Base-by-base conservation (phyloP, 1,139 yeast genomes). In the Candida sp. region DNA sequence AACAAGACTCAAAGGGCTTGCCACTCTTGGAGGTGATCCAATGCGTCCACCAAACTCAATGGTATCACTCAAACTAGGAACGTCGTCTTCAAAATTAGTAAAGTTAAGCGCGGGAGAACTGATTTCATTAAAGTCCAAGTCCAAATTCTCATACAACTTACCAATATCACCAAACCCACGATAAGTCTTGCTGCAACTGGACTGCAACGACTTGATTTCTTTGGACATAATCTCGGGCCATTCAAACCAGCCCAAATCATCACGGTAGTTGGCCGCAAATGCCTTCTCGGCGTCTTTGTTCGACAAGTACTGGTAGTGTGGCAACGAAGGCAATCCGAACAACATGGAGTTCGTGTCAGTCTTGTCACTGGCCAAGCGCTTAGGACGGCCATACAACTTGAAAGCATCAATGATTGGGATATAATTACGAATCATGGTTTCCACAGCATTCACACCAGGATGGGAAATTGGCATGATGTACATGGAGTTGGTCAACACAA, bases 321-420 rank as follows among this genome's bases (percentile, higher is more conserved):
- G 87, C 56, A 83, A 74, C 42, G 83, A 79, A 1, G 87, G 87
- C 54, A 83, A 71, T 1, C 82, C 86, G 65, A 82, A 83, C 30
- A 83, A 68, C 59, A 83, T 63, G 3, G 84, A 78, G 5, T 67
- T 62, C n/a, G 68, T 66, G 53, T 79, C 73, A 11, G 66, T 63
- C 63, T 82, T 80, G 56, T 77, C 76, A 40, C 84, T 76, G 47
- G 69, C 65, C 55, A 83, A 76, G 52, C 73, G 83, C 27, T 67
- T 63, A 1, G 87, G 87, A 50, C 86, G 69, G 1, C 87, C 87
- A 57, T 82, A 83, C 44, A 83, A 66, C 58, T 72, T 77, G 66
- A 81, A 83, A 5, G 83, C 68, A 61, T 83, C 85, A 61, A 82
- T 70, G 23, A 81, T 72, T 49, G 83, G 85, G 44, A 83, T 73